Base-by-base conservation (phyloP, 148 eudicot species). In the Diospyros lotus region DNA sequence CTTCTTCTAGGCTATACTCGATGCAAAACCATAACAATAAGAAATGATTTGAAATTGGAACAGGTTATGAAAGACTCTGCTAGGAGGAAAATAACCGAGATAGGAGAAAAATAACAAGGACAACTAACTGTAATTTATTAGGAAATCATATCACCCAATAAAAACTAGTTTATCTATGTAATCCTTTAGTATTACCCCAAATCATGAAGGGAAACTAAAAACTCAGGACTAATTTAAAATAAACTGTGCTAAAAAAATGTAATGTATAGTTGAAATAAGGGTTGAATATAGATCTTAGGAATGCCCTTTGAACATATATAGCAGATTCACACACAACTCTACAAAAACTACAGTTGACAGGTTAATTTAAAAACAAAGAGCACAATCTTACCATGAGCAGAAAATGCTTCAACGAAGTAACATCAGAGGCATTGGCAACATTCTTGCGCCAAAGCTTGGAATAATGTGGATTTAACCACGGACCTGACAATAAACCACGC, bases 401-500 rank as follows among this genome's bases (percentile, higher is more conserved):
- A 28, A 80, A 82, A 73, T 72, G 70, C 75, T 87, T 95, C 75
- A 93, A 71, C 9, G 88, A 80, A 59, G 77, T 79, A 70, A 89
- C 72, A 76, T 86, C 88, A 77, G 87, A 79, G 70, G 85, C 89
- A 78, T 82, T 75, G 17, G 81, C 79, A 75, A 89, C 79, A 81
- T 68, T 83, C 73, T 81, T 82, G 74, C 87, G 91, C 90, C 91
- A 95, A 78, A 80, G 70, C 77, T 87, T 81, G 69, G 88, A 72
- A 66, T 88, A 86, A 45, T 86, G 83, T 80, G 96, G 91, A 80
- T 86, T 85, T 74, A 88, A 79, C 92, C 92, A 95, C 38, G 99
- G 99, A 74, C 99, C 97, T 78, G 84, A 71, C 46, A 95, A 90
- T 80, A 95, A 89, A 67, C 97, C 99, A 45, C 84, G 93, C 80